Base-by-base conservation (phyloP, 2,329 filamentous ascomycete genomes). In the Didymosphaeria variabile region DNA sequence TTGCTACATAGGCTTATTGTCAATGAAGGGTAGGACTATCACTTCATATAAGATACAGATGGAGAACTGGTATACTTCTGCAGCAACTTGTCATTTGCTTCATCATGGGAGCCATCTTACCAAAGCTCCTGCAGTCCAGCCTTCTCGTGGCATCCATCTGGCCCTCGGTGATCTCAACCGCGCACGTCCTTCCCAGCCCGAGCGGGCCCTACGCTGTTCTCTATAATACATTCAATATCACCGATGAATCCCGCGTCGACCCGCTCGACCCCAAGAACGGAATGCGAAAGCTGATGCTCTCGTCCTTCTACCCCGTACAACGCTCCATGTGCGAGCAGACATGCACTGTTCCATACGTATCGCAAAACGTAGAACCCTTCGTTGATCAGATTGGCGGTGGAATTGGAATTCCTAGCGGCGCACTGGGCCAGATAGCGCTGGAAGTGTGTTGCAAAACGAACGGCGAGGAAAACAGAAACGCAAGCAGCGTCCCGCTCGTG, bases 251-350 rank as follows among this genome's bases (percentile, higher is more conserved):
- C 10, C 55, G 64, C 21, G 59, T 55, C 17, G 66, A 67, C 49
- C 64, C 66, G 10, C 62, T 58, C 57, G 61, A 63, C 47, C 58
- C 66, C 13, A 57, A 58, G 29, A 21, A 56, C 34, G 58, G 60
- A 12, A 59, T 57, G 13, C 60, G 64, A 21, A 51, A 50, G 19
- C 44, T 67, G 17, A 62, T 68, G 64, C 59, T 63, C n/a, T 67
- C 66, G 4, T 38, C 65, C 19, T 68, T 67, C 57, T 65, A 67
- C 38, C 66, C 66, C 12, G 26, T 68, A 17, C 9, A 23, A 5
- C 26, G 36, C 6, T 38, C 42, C 12, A 17, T 23, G 26, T 68
- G 66, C 50, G 32, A 55, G 17, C 17, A 60, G 31, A 62, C 53
- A 5, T 67, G 64, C 53, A 17, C 36, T 5, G 42, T 60, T 26